Conservation (phyloP, 495 filamentous ascomycete species). For the Talaromyces wortmannii region DNA sequence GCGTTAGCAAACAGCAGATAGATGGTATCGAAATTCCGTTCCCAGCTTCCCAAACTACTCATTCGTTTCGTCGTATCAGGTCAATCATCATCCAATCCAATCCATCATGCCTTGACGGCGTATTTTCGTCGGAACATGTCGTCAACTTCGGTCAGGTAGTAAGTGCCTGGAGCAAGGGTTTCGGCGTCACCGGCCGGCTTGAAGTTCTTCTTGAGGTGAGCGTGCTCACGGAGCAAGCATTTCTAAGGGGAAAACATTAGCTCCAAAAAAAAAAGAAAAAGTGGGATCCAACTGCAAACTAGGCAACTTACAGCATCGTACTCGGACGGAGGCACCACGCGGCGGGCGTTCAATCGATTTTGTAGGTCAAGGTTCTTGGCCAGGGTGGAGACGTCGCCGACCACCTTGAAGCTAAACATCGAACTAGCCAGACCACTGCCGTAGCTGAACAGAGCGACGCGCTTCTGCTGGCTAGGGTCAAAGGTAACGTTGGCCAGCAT, state of each 20-base stretch:
- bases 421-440: slow-evolving; percentile 86
- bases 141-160: slow-evolving; percentile 86
- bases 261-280: no score
- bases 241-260: slow-evolving; percentile 44
- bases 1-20: not conserved
- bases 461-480: slow-evolving; percentile 71
- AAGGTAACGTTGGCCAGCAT: slow-evolving; percentile 67
- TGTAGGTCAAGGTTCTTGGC: slow-evolving; percentile 74
- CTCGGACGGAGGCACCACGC: slow-evolving; percentile 68
- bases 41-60: not conserved
- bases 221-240: slow-evolving; percentile 89
- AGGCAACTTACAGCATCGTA: slow-evolving; percentile 69
- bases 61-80: not conserved
- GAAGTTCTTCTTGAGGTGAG: slow-evolving; percentile 89
- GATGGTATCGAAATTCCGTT: not conserved
- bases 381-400: slow-evolving; percentile 69
- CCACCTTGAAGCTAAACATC: slow-evolving; percentile 82
- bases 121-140: slow-evolving; percentile 94
- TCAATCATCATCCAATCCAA: not conserved
- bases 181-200: slow-evolving; percentile 69
- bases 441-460: slow-evolving; percentile 89
- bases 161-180: slow-evolving; percentile 69
- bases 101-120: slow-evolving; percentile 70
- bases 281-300: no score
- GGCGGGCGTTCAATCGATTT: slow-evolving; percentile 63